These are phyloP conservation scores for Parathielavia appendiculata DNA, from an alignment of 495 filamentous ascomycete species.

Conservation along the genomic window DNA sequence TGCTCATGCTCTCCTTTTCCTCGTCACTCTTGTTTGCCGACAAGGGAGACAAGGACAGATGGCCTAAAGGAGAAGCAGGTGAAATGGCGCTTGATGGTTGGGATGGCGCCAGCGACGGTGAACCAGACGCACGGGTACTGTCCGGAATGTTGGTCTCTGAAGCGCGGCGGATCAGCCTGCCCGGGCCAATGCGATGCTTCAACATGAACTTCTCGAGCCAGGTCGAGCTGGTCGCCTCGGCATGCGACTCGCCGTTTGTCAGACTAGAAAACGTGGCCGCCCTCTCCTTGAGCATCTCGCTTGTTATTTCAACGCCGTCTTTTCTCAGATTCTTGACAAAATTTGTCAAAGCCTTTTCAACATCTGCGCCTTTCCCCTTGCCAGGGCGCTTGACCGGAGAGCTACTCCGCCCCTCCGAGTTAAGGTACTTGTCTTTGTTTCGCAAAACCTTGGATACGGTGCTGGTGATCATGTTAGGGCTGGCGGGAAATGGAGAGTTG, in stretches of 20 bases:
- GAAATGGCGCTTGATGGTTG: conserved; percentile 70
- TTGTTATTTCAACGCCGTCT: conserved; percentile 70
- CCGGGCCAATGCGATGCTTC: conserved; percentile 72
- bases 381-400: conserved; percentile 75
- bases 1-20: conserved; percentile 43
- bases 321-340: conserved; percentile 80
- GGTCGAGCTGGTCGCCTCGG: conserved; percentile 65
- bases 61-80: conserved; percentile 61
- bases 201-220: conserved; percentile 98
- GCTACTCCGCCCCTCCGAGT: conserved; percentile 75
- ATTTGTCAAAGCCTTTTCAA: conserved; percentile 88
- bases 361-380: conserved; percentile 90
- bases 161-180: conserved; percentile 59
- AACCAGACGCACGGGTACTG: conserved; percentile 46
- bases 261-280: conserved; percentile 76
- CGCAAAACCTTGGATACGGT: conserved; percentile 97
- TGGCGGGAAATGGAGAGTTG: too few species aligned
- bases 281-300: conserved; percentile 82
- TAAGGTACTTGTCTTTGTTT: conserved; percentile 95
- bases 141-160: conserved; percentile 61
- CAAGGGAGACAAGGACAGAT: conserved; percentile 60
- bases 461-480: conserved; percentile 45
- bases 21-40: conserved; percentile 66
- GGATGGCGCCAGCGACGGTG: conserved; percentile 49
- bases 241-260: conserved; percentile 63